phyloP scores from a whole-genome alignment of 192 early-diverging fungal genomes.

The Linnemannia zychae region DNA sequence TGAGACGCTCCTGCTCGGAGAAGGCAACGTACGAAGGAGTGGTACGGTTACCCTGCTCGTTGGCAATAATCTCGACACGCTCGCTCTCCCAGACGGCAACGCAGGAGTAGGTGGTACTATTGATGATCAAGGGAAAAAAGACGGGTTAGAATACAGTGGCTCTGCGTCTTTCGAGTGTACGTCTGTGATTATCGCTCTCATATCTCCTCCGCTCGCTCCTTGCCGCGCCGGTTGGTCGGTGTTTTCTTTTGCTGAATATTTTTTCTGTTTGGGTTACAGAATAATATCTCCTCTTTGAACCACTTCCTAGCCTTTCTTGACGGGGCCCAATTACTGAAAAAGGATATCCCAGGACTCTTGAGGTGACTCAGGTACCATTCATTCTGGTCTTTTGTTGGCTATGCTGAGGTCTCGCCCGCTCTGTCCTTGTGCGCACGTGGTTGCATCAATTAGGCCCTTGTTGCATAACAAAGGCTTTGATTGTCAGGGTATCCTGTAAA shows the following conservation, averaged over 20 bases:
- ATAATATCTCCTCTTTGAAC: not conserved
- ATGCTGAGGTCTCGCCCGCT: not conserved
- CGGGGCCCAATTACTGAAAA: not conserved
- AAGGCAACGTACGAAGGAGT: slow-evolving; percentile 92
- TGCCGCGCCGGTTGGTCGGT: not conserved
- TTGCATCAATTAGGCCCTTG: not conserved
- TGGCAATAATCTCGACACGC: slow-evolving; percentile 80
- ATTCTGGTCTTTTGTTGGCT: not conserved
- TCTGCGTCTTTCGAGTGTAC: not conserved
- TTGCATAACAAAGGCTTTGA: not conserved
- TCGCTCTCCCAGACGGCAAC: slow-evolving; percentile 61
- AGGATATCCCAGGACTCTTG: too few species aligned
- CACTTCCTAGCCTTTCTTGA: not conserved
- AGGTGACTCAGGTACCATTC: not conserved
- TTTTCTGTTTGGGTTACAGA: not conserved
- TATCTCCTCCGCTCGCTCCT: not conserved
- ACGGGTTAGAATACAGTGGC: not conserved
- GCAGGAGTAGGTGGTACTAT: slow-evolving; percentile 60
- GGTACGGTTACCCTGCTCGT: slow-evolving; percentile 92
- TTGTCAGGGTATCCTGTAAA: too few species aligned
- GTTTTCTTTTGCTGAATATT: slow-evolving; percentile 4
- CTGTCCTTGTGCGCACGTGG: not conserved
- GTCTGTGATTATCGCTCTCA: slow-evolving; percentile 3
- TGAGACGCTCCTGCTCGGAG: slow-evolving; percentile 82
- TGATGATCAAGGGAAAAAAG: not conserved